Percentiles rank a stretch among this genome's conserved stretches.
Conservation (phyloP, 2,329 filamentous ascomycete genomes). For the Aspergillus piperis region DNA sequence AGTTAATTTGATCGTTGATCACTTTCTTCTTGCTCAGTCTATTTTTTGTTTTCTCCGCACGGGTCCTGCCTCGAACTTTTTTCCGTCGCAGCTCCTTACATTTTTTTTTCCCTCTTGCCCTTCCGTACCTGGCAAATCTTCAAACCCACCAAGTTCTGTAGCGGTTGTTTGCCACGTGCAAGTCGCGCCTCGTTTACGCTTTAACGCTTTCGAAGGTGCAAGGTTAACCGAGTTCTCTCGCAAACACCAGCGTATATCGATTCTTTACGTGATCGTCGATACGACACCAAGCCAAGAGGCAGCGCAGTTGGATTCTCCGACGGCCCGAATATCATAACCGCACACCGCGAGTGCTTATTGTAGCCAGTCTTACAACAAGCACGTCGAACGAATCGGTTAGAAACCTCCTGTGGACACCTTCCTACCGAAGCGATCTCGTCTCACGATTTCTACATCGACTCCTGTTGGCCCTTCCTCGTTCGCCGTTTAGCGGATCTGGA, state of each 20-base stretch:
- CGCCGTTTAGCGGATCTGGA: slow-evolving; percentile 14
- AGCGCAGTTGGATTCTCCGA: slow-evolving; percentile 15
- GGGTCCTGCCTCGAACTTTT: slow-evolving; percentile 23
- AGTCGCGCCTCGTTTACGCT: slow-evolving; percentile 24
- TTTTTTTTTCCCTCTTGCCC: slow-evolving; percentile 16
- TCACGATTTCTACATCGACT: slow-evolving; percentile 5
- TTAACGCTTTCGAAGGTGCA: slow-evolving; percentile 26
- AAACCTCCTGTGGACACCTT: background rate
- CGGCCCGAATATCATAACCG: slow-evolving; percentile 18
- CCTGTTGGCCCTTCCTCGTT: slow-evolving; percentile 17
- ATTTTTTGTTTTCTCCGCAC: slow-evolving; percentile 22
- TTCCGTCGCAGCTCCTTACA: slow-evolving; percentile 19
- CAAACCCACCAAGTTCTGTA: slow-evolving; percentile 14
- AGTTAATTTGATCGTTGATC: slow-evolving; percentile 25
- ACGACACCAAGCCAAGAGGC: slow-evolving; percentile 7
- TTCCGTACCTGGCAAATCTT: slow-evolving; percentile 4
- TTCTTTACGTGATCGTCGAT: slow-evolving; percentile 13
- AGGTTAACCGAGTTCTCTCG: slow-evolving; percentile 14
- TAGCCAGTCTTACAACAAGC: slow-evolving; percentile 8
- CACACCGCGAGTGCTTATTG: slow-evolving; percentile 12
- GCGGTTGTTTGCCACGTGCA: slow-evolving; percentile 28
- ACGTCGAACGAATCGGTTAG: background rate
- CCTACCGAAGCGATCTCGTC: slow-evolving; percentile 4
- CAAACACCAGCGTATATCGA: slow-evolving; percentile 10
- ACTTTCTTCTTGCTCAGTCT: slow-evolving; percentile 7